Conservation (phyloP, 495 filamentous ascomycete genomes). For the Penicillium soppii region DNA sequence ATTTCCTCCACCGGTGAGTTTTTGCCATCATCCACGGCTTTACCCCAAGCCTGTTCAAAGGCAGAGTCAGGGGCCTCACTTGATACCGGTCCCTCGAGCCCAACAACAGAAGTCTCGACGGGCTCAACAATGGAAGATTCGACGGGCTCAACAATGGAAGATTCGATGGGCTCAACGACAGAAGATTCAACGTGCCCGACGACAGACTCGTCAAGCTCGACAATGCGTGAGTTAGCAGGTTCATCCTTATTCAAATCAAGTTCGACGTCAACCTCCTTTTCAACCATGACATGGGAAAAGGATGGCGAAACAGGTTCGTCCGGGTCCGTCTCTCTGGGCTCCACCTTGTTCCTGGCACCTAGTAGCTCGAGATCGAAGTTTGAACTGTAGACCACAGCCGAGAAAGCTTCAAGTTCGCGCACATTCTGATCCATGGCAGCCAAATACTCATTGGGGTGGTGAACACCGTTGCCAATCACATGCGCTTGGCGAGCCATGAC, state of each 20-base stretch:
- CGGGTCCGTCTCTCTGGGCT: conserved; percentile 5
- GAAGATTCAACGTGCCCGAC: background rate
- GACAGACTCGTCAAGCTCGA: background rate
- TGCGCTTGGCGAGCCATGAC: conserved; percentile 87
- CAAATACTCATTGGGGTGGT: conserved; percentile 76
- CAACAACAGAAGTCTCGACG: background rate
- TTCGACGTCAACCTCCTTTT: conserved; percentile 14
- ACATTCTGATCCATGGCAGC: conserved; percentile 74
- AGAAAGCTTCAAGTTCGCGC: conserved; percentile 86
- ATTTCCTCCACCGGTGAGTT: background rate
- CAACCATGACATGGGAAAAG: conserved; percentile 25
- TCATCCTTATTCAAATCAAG: background rate
- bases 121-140: background rate
- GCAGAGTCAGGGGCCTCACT: conserved; percentile 23
- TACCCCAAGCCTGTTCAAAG: conserved; percentile 47
- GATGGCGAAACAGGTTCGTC: conserved; percentile 19
- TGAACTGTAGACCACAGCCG: conserved; percentile 89
- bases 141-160: too few relatives aligned
- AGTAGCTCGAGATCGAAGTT: conserved; percentile 75
- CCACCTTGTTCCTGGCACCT: conserved; percentile 21
- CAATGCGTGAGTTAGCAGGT: background rate
- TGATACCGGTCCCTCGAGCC: background rate
- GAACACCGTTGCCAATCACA: conserved; percentile 76
- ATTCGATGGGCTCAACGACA: background rate
- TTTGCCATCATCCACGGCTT: conserved; percentile 34